phyloP scores from a whole-genome alignment of 768 basidiomycete genomes.

The Phallus indusiatus region DNA sequence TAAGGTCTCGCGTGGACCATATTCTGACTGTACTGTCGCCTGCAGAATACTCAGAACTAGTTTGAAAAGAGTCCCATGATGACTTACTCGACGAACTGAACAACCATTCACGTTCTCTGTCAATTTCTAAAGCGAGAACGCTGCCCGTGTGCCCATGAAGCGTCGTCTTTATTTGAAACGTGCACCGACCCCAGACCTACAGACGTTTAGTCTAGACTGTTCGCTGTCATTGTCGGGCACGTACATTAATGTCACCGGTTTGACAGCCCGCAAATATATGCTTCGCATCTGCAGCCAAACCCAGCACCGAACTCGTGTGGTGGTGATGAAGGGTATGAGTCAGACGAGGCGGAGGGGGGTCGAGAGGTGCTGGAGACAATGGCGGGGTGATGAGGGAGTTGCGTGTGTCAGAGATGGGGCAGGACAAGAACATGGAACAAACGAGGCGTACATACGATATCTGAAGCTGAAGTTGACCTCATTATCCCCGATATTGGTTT shows the following conservation, averaged over 20 bases:
- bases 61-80: neutral
- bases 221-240: slow-evolving; percentile 15
- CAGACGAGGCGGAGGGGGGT: slow-evolving; percentile 34
- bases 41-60: slow-evolving; percentile 19
- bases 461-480: neutral
- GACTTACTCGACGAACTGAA: slow-evolving; percentile 79
- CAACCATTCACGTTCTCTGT: slow-evolving; percentile 69
- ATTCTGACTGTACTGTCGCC: slow-evolving; percentile 87
- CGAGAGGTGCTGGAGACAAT: neutral
- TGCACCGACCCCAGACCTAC: slow-evolving; percentile 82
- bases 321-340: slow-evolving; percentile 60
- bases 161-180: slow-evolving; percentile 57
- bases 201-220: slow-evolving; percentile 4
- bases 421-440: too few species aligned
- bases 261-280: slow-evolving; percentile 84
- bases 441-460: slow-evolving; percentile 8
- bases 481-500: neutral
- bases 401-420: neutral
- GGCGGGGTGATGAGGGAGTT: neutral
- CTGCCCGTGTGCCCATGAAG: slow-evolving; percentile 79
- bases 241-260: slow-evolving; percentile 63
- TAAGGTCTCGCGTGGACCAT: slow-evolving; percentile 68
- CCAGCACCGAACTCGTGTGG: slow-evolving; percentile 58
- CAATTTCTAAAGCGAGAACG: slow-evolving; percentile 71
- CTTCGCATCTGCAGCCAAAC: slow-evolving; percentile 58